Evolutionary conservation across 805 yeast species (phyloP), one percentile per base, ranked within the genome.

Genomic region (Isabelozyma heimii): DNA sequence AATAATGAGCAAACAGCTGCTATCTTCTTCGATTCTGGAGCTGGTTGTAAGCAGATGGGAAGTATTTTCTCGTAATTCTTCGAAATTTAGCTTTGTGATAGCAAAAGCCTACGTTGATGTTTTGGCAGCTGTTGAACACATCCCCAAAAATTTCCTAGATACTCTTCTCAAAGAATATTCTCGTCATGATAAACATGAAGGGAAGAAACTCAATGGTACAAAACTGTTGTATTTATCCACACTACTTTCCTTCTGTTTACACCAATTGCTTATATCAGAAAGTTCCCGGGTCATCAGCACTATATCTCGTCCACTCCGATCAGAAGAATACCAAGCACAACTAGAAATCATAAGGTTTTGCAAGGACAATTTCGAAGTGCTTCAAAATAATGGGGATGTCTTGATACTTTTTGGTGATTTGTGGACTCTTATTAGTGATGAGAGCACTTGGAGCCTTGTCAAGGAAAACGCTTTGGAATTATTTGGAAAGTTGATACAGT

Each of bases 201-300:
- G 12, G 5, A 55, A 59, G 5, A 55, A 59, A 17, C 55, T 76
- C 14, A 74, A 80, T 59, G 87, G 87, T 2, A 67, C 79, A 8
- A 75, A 72, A 47, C 83, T 81, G 51, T 30, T 30, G 35, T 58
- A 82, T 15, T 71, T 80, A 14, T 45, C 80, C 24, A 65, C 73
- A 13, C 58, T 59, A 2, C 51, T 73, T 8, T 37, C 16, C 10
- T 16, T 14, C 4, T 37, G 20, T 16, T 37, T 37, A 13, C 37
- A 5, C 9, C 20, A 37, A 16, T 14, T 15, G 9, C 40, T 38
- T 15, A 8, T 14, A 6, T 38, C 40, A 12, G 12, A 15, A n/a
- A 9, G 14, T 38, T 38, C 40, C 6, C 10, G 14, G 14, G 5
- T 38, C 14, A 17, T 16, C 10, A 16, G 40, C 12, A 38, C 40